Evolutionary conservation across 805 yeast species (phyloP).

Genomic region (Saturnispora serradocipensis): DNA sequence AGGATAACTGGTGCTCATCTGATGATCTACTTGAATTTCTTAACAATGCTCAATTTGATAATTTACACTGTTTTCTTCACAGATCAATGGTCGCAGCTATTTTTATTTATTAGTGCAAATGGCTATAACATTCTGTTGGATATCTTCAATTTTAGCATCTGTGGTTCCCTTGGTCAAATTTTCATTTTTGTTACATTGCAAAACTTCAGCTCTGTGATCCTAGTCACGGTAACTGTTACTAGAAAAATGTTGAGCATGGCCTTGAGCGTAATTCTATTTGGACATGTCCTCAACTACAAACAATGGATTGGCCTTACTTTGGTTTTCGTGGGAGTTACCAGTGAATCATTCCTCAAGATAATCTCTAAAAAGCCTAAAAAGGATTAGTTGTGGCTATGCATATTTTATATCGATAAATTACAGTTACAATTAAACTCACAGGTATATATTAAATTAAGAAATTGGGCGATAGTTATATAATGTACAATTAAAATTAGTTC

Average conservation of each 20-base stretch:
- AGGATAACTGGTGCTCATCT: slow-evolving; percentile 73
- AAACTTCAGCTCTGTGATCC: slow-evolving; percentile 71
- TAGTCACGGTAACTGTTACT: slow-evolving; percentile 92
- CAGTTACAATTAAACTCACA: not conserved
- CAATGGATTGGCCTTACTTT: slow-evolving; percentile 77
- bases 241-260: slow-evolving; percentile 95
- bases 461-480: not conserved
- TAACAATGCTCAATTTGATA: slow-evolving; percentile 39
- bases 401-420: not conserved
- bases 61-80: slow-evolving; percentile 39
- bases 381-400: not conserved
- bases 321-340: slow-evolving; percentile 80
- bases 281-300: slow-evolving; percentile 51
- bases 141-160: slow-evolving; percentile 54
- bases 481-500: not conserved
- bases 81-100: slow-evolving; percentile 42
- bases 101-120: slow-evolving; percentile 33
- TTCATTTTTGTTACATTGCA: slow-evolving; percentile 82
- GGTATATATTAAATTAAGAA: not conserved
- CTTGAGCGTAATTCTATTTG: slow-evolving; percentile 75
- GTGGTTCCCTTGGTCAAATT: slow-evolving; percentile 92
- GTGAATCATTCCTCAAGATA: slow-evolving; percentile 56
- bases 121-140: slow-evolving; percentile 53
- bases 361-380: slow-evolving; percentile 3
- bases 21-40: slow-evolving; percentile 59